Conservation (phyloP, 495 filamentous ascomycete species). For the Penicillium desertorum region DNA sequence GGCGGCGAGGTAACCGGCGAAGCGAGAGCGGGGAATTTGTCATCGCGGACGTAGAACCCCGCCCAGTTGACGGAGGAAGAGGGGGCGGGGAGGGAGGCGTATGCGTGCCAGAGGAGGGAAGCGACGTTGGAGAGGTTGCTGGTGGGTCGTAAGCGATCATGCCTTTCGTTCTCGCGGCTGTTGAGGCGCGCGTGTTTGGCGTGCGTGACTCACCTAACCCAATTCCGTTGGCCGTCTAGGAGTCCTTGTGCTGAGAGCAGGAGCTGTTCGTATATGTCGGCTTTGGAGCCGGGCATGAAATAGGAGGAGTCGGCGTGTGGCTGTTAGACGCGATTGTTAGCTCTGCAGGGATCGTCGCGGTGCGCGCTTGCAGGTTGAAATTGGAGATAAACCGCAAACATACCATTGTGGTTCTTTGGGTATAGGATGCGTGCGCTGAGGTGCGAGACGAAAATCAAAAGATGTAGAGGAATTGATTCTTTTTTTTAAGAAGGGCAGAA, state of each 20-base stretch:
- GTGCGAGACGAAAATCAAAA: not conserved
- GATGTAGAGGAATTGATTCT: not conserved
- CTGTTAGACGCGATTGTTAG: conserved; percentile 41
- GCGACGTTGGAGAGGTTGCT: conserved; percentile 86
- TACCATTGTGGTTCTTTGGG: conserved; percentile 7
- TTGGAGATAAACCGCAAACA: not conserved
- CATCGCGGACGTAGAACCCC: conserved; percentile 84
- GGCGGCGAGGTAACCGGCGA: conserved; percentile 31
- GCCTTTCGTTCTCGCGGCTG: not conserved
- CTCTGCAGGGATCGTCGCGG: not conserved
- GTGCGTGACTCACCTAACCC: conserved; percentile 72
- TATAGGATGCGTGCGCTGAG: not conserved
- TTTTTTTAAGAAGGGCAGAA: not conserved
- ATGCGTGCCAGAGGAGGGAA: conserved; percentile 84
- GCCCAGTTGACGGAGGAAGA: conserved; percentile 81
- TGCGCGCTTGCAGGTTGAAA: not conserved
- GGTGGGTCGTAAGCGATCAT: conserved; percentile 9
- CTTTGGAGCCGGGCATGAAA: conserved; percentile 69
- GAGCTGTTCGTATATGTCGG: conserved; percentile 74
- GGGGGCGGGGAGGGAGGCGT: conserved; percentile 72
- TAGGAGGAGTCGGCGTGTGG: conserved; percentile 85
- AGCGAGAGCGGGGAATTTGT: conserved; percentile 45
- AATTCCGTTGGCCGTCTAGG: conserved; percentile 78
- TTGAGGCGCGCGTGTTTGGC: conserved; percentile 1
- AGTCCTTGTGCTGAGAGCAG: conserved; percentile 68